Evolutionary conservation across 176 grass and related monocot species (phyloP).

Genomic region (Guadua angustifolia): DNA sequence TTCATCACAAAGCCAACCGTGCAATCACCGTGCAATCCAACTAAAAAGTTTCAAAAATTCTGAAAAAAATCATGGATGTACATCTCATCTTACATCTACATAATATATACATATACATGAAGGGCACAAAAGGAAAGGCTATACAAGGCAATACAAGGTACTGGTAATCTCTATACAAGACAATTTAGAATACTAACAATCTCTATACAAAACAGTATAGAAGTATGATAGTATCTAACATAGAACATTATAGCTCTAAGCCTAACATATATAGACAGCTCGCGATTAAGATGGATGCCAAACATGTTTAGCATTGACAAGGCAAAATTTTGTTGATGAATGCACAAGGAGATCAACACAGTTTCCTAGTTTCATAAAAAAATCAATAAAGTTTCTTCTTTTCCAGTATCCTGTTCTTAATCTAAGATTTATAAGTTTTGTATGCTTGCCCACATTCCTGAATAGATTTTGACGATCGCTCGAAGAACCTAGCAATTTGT

Average conservation of each 20-base stretch:
- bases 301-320: background rate
- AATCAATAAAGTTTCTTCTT: constrained; percentile 40
- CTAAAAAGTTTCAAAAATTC: no score
- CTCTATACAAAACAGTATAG: no score
- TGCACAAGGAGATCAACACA: constrained; percentile 8
- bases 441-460: constrained; percentile 35
- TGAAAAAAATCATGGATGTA: no score
- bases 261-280: background rate
- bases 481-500: constrained; percentile 31
- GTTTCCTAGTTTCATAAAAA: constrained; percentile 13
- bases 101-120: no score
- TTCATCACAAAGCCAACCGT: no score
- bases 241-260: constrained; percentile 1
- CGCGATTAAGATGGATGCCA: background rate
- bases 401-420: constrained; percentile 35
- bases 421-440: constrained; percentile 21
- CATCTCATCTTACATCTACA: no score
- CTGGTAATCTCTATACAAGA: no score
- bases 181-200: no score
- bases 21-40: no score
- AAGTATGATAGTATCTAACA: no score
- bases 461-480: constrained; percentile 36
- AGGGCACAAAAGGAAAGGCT: no score
- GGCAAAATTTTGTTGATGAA: constrained; percentile 4
- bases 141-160: no score